Percentiles rank a stretch among this genome's conserved stretches.
Conservation (phyloP, 306 rosid genomes). For the Cucurbita ficifolia region DNA sequence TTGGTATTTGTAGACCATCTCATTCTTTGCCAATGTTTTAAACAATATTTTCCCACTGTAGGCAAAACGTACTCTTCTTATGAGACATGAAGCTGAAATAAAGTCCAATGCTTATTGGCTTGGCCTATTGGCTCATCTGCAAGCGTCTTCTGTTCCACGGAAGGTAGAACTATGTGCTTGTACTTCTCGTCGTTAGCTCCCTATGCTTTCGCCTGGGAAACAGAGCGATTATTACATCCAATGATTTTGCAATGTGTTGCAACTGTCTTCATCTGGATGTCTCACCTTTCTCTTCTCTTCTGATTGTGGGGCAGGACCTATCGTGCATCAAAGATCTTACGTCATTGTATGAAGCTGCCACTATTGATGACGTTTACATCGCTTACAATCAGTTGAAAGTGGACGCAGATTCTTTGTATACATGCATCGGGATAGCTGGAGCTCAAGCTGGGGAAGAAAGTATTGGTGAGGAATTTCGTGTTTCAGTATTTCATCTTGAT, state of each 20-base stretch:
- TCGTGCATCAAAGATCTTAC: slow-evolving; percentile 90
- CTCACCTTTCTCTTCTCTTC: slow-evolving; percentile 1
- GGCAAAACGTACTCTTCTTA: slow-evolving; percentile 89
- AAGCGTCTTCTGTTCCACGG: slow-evolving; percentile 89
- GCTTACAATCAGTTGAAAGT: slow-evolving; percentile 89
- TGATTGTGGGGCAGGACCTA: slow-evolving; percentile 55
- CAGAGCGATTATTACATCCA: neutral
- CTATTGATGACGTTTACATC: slow-evolving; percentile 59
- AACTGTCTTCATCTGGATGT: neutral
- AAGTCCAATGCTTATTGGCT: slow-evolving; percentile 96
- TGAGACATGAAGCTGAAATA: slow-evolving; percentile 97
- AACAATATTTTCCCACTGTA: slow-evolving; percentile 19
- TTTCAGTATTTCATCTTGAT: slow-evolving; percentile 8
- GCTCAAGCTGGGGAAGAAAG: slow-evolving; percentile 59
- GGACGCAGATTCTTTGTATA: slow-evolving; percentile 61
- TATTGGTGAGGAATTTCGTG: slow-evolving; percentile 23
- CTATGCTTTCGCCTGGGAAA: neutral
- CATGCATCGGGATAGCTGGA: slow-evolving; percentile 89
- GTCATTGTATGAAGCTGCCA: slow-evolving; percentile 59
- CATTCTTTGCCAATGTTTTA: neutral
- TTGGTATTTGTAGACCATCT: neutral
- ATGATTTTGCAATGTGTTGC: neutral
- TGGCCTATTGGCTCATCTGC: slow-evolving; percentile 87
- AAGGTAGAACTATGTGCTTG: slow-evolving; percentile 47
- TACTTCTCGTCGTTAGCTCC: slow-evolving; percentile 1